Evolutionary conservation across 78 protist species (phyloP), one percentile per base, ranked within the genome.

Genomic region (Acrasis kona): DNA sequence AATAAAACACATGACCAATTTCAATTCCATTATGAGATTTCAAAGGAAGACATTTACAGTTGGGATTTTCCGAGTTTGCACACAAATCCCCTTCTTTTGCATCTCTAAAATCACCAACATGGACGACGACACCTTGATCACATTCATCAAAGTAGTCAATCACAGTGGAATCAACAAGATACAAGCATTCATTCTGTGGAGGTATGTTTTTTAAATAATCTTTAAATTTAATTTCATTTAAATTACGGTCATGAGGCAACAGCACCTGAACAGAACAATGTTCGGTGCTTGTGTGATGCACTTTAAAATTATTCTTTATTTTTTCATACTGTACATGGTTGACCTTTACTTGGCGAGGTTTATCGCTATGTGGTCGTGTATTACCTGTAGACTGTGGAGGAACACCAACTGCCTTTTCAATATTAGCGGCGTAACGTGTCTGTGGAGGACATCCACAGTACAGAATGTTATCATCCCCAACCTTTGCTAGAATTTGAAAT

Each of bases 401-500:
- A 10, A 5, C 65, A 9, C 40, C 81, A 19, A n/a, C 74, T 10
- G 92, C 86, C 35, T 78, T 78, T 40, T 90, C 94, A 19, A 86
- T 41, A 30, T 90, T 90, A 38, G 91, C 74, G 3, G 80, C 68
- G 36, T 86, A 84, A n/a, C 61, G 58, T n/a, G n/a, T n/a, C n/a
- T n/a, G n/a, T n/a, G n/a, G n/a, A 65, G 91, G 78, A 2, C 41
- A 19, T 27, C 29, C 6, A 41, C 94, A 90, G 10, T 34, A 2
- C 28, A 90, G 37, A 28, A 90, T 10, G 8, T 66, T 57, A 70
- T 90, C 94, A 36, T 90, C 91, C 3, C 94, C 91, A 10, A 34
- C 79, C 1, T 79, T 61, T 0, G 89, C 40, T 0, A 85, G 0
- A n/a, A 90, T 86, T 39, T 90, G 94, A 38, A 86, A 83, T 39